A percentile compares a stretch with the other conserved stretches of the same genome.
Evolutionary conservation across 257 asterid species (phyloP).

Genomic region (Mitragyna speciosa): DNA sequence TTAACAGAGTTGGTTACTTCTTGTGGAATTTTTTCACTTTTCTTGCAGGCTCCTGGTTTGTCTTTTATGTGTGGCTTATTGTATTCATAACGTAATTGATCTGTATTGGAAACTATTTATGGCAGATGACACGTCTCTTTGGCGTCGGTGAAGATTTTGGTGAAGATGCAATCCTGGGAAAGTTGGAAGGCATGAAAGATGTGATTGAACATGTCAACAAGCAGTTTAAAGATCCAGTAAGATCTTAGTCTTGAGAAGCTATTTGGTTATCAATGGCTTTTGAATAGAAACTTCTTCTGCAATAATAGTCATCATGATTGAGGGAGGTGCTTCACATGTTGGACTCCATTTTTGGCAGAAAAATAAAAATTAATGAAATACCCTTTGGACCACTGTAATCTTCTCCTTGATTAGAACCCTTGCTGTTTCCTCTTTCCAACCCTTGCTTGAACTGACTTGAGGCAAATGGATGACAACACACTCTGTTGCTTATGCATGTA

Average conservation of each 20-base stretch:
- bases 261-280: background rate
- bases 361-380: background rate
- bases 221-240: conserved; percentile 96
- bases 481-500: conserved; percentile 1
- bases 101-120: conserved; percentile 17
- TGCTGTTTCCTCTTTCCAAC: background rate
- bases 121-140: conserved; percentile 80
- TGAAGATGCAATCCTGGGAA: conserved; percentile 84
- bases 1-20: background rate
- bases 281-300: background rate
- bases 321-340: background rate
- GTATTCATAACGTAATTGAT: conserved; percentile 10
- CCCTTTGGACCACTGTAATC: background rate
- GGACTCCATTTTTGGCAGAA: background rate
- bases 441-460: background rate
- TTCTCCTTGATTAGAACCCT: background rate
- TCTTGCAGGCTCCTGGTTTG: background rate
- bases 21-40: background rate
- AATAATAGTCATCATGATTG: background rate
- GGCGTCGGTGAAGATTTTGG: conserved; percentile 78
- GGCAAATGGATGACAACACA: background rate
- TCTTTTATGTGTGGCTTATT: conserved; percentile 8
- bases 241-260: conserved; percentile 21
- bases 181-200: conserved; percentile 95
- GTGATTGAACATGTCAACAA: conserved; percentile 85